Percentiles rank a stretch among this genome's conserved stretches.
Evolutionary conservation across 2,329 filamentous ascomycete genomes (phyloP).

Genomic region (Sporothrix phasma): DNA sequence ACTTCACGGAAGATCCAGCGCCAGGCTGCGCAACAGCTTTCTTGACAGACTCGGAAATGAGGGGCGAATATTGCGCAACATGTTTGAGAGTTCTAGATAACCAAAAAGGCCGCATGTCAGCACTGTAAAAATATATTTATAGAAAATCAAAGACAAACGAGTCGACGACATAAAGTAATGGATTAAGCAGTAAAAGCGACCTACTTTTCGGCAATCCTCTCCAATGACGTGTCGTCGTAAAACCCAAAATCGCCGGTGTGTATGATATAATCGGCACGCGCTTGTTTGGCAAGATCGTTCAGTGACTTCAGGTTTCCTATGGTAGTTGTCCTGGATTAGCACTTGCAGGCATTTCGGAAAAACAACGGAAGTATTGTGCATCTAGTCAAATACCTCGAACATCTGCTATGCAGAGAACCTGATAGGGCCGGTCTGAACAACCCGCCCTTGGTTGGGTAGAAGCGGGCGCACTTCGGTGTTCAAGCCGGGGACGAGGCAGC

Average conservation of each 20-base stretch:
- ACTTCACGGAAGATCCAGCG: conserved; percentile 71
- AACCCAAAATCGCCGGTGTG: conserved; percentile 99
- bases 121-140: background rate
- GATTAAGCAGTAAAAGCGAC: conserved; percentile 25
- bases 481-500: conserved; percentile 37
- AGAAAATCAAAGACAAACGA: background rate
- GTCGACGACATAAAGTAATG: background rate
- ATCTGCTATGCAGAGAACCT: conserved; percentile 62
- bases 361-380: background rate
- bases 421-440: conserved; percentile 55
- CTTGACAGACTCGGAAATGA: conserved; percentile 71
- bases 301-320: conserved; percentile 88
- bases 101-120: background rate
- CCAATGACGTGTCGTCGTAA: conserved; percentile 91
- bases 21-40: conserved; percentile 51
- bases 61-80: conserved; percentile 94
- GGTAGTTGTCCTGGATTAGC: conserved; percentile 14
- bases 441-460: conserved; percentile 56
- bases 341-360: background rate
- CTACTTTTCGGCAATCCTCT: conserved; percentile 97
- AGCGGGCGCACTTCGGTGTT: conserved; percentile 54
- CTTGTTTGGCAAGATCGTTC: conserved; percentile 91
- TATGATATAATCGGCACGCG: conserved; percentile 92
- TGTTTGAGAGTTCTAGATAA: conserved; percentile 81
- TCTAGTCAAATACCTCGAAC: conserved; percentile 49